Percentiles rank a stretch among this genome's conserved stretches.
Conservation (phyloP, 1,284 basidiomycete genomes). For the Cryptococcus sp. region DNA sequence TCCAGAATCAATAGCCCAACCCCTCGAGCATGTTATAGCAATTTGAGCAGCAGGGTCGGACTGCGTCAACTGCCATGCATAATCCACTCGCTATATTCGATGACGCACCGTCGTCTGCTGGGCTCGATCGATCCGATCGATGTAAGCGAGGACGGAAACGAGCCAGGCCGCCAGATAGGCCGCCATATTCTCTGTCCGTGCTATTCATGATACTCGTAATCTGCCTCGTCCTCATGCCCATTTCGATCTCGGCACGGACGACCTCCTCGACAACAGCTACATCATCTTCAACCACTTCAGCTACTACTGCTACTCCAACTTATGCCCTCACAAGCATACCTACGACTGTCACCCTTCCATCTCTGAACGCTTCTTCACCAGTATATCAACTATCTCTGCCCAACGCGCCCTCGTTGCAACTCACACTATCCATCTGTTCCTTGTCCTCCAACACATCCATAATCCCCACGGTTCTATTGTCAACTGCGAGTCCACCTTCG, state of each 20-base stretch:
- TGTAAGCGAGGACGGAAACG: too few relatives aligned
- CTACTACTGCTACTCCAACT: constrained; percentile 8
- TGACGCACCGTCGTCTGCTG: too few relatives aligned
- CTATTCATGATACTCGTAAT: too few relatives aligned
- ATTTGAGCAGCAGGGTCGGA: too few relatives aligned
- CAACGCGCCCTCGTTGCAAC: constrained; percentile 16
- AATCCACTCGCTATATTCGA: too few relatives aligned
- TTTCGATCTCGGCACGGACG: constrained; percentile 1
- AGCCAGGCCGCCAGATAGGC: too few relatives aligned
- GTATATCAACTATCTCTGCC: constrained; percentile 26
- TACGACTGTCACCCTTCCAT: constrained; percentile 18
- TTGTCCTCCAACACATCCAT: constrained; percentile 30
- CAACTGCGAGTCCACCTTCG: constrained; percentile 54
- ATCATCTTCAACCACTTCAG: constrained; percentile 2
- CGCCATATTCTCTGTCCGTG: too few relatives aligned
- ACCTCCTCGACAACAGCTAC: constrained; percentile 1
- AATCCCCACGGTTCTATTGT: constrained; percentile 30
- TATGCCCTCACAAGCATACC: constrained; percentile 21
- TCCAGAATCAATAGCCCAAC: too few relatives aligned
- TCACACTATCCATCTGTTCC: constrained; percentile 37
- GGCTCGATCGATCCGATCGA: too few relatives aligned
- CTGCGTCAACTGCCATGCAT: too few relatives aligned
- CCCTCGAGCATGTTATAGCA: too few relatives aligned
- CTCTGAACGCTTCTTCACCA: constrained; percentile 27
- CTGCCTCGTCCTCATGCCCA: not conserved